Evolutionary conservation across 208 protist genomes (phyloP), one percentile per base, ranked within the genome.

Genomic region (Trypanosoma lewisi): DNA sequence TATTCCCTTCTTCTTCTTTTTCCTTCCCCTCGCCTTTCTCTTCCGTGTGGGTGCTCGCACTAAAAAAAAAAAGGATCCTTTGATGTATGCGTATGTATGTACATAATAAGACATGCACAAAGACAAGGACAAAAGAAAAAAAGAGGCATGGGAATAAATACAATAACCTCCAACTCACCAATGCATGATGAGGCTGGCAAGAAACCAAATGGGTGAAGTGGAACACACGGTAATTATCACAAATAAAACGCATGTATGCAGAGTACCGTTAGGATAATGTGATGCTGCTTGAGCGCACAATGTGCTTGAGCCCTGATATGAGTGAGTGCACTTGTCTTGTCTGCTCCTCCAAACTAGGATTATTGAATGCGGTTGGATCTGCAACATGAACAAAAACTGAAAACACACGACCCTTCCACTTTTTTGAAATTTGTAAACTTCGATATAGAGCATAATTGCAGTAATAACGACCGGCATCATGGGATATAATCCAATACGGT

Each of bases 361-460:
- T 66, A 8, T 34, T 37, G 27, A 14, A 53, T 37, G 34, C 30
- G 5, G 54, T n/a, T 57, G 82, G 75, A 48, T 85, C 55, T 17
- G 54, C 34, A n/a, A 87, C 73, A 62, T 91, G 80, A 25, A 91
- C 58, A 61, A 91, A 85, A 12, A 87, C 58, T 11, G 53, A 57
- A 51, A 56, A 75, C 19, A 87, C 80, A 9, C 53, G 59, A 2
- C 53, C 53, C 17, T 37, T 37, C 64, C 80, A 75, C 54, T 69
- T 71, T 21, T 85, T 54, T 62, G 89, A 81, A 16, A 90, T 53
- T 16, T 74, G 39, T 30, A 89, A 47, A 9, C 68, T 67, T 23
- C 67, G 58, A 59, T 91, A 93, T 17, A 93, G 71, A 19, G 71
- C 56, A 45, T 70, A 90, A 67, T 93, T 91, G 66, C 83, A 93